Evolutionary conservation across 169 alveolate genomes (phyloP).

Genomic region (Eimeria tenella): DNA sequence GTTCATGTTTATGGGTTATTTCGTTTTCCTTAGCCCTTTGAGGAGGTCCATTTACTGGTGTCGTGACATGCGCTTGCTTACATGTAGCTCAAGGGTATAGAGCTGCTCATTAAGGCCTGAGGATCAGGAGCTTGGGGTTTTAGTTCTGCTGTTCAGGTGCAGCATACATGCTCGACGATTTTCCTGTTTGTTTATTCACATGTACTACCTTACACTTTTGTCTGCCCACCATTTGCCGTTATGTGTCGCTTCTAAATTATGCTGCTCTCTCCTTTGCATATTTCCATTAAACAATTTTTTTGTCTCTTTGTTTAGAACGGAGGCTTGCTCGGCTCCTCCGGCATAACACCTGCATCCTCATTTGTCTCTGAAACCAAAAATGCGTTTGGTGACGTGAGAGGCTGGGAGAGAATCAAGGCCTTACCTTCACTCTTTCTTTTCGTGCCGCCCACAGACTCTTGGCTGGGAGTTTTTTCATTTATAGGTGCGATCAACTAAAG

Average conservation of each 20-base stretch:
- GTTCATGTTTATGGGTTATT: too few species aligned
- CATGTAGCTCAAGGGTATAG: too few species aligned
- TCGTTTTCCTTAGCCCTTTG: too few species aligned
- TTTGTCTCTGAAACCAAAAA: background rate
- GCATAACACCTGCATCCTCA: slow-evolving; percentile 23
- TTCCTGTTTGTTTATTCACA: too few species aligned
- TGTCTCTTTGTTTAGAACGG: slow-evolving; percentile 41
- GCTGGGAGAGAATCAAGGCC: slow-evolving; percentile 75
- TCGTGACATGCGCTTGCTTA: too few species aligned
- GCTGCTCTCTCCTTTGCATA: slow-evolving; percentile 39
- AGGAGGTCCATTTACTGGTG: too few species aligned
- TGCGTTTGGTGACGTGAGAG: background rate
- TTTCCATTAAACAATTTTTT: slow-evolving; percentile 41
- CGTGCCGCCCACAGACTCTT: slow-evolving; percentile 66
- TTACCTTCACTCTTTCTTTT: slow-evolving; percentile 79
- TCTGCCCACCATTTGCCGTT: background rate
- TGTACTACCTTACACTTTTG: too few species aligned
- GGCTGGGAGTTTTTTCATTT: slow-evolving; percentile 22
- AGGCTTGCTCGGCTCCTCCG: slow-evolving; percentile 60
- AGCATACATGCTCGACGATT: too few species aligned
- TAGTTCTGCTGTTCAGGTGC: too few species aligned
- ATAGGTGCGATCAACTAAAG: background rate
- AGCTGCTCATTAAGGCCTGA: too few species aligned
- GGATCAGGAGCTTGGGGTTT: too few species aligned
- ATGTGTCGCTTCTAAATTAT: background rate